Conservation (phyloP, 164 flowering plant genomes). For the Dillenia suffruticosa region DNA sequence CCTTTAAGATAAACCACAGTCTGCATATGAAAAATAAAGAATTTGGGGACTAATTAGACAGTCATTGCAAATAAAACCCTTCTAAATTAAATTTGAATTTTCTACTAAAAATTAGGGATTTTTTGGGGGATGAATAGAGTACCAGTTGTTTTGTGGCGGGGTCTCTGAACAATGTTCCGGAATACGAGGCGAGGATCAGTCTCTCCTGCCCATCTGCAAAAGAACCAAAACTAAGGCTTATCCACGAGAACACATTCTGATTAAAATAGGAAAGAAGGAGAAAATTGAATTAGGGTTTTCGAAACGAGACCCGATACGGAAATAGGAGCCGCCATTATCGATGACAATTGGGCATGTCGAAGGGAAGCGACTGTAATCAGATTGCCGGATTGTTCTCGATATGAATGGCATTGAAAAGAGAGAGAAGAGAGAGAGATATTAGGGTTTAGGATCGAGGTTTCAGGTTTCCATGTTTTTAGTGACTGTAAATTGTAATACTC, state of each 20-base stretch:
- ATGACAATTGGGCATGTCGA: conserved; percentile 59
- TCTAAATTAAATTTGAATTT: neutral
- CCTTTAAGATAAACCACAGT: neutral
- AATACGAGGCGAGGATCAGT: conserved; percentile 57
- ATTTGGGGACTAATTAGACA: neutral
- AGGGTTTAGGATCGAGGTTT: too few relatives aligned
- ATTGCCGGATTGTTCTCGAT: conserved; percentile 37
- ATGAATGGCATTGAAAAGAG: conserved; percentile 46
- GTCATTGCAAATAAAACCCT: neutral
- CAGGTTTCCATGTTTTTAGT: too few relatives aligned
- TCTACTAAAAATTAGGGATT: neutral
- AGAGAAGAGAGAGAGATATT: too few relatives aligned
- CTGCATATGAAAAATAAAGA: too few relatives aligned
- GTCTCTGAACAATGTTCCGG: conserved; percentile 77
- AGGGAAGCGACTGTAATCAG: conserved; percentile 55
- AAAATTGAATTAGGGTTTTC: conserved; percentile 27
- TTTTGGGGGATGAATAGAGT: neutral
- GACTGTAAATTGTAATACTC: too few relatives aligned
- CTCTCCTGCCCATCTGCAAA: conserved; percentile 75
- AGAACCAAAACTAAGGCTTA: conserved; percentile 1
- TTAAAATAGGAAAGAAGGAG: neutral
- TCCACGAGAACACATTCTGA: neutral
- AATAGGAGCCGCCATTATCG: conserved; percentile 76
- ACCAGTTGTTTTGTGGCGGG: conserved; percentile 78
- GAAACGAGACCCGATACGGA: conserved; percentile 59